A percentile compares a stretch with the other conserved stretches of the same genome.
phyloP scores from a whole-genome alignment of 169 alveolate genomes.

The Plasmodium chabaudi region DNA sequence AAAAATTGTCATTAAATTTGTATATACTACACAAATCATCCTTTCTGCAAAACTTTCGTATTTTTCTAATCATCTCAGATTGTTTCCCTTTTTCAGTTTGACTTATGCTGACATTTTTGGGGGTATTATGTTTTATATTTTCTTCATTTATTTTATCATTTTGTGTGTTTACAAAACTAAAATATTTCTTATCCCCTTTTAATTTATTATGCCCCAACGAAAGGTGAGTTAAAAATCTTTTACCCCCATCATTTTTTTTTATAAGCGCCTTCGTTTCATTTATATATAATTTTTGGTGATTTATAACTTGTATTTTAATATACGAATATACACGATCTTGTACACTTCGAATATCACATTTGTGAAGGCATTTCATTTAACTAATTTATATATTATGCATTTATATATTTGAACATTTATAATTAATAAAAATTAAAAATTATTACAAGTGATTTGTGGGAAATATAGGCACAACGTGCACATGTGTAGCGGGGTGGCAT shows the following conservation, averaged over 20 bases:
- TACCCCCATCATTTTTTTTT: not conserved
- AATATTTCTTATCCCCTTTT: not conserved
- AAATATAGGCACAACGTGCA: not conserved
- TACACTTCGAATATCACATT: slow-evolving; percentile 20
- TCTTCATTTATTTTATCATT: not conserved
- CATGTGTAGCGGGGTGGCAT: not conserved
- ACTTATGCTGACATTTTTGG: not conserved
- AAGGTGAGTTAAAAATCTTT: not conserved
- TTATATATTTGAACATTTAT: not conserved
- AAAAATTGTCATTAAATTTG: slow-evolving; percentile 48
- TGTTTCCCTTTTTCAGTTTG: slow-evolving; percentile 11
- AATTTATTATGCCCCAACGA: not conserved
- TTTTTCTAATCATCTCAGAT: slow-evolving; percentile 43
- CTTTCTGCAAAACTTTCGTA: slow-evolving; percentile 67
- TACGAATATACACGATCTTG: not conserved
- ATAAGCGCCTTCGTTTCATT: not conserved
- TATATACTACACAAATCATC: slow-evolving; percentile 64
- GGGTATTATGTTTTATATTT: not conserved
- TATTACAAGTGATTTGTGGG: not conserved
- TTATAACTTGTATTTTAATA: slow-evolving; percentile 1
- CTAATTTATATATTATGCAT: not conserved
- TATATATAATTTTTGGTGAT: not conserved
- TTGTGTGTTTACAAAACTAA: not conserved
- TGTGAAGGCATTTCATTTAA: slow-evolving; percentile 30
- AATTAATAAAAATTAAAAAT: not conserved